These are phyloP conservation scores for Quercus mongolica DNA, from an alignment of 306 rosid species.

Conservation along the genomic window DNA sequence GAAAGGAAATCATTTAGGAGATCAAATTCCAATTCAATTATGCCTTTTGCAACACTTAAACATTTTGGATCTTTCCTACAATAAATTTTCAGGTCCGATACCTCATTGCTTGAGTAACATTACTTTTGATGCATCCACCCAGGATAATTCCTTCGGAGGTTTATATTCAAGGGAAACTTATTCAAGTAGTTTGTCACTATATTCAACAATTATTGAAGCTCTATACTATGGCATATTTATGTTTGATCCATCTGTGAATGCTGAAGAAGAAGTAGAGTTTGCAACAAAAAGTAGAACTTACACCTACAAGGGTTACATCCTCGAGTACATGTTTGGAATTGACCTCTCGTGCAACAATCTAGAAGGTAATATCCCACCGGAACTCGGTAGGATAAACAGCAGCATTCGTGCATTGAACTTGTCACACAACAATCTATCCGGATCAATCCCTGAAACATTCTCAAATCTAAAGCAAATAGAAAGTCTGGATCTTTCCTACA, in stretches of 20 bases:
- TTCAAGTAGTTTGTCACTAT: no score
- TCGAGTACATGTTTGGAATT: no score
- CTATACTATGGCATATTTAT: no score
- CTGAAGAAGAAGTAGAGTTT: no score
- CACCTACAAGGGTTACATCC: not conserved
- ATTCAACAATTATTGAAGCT: no score
- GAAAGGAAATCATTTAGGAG: not conserved
- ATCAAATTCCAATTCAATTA: not conserved
- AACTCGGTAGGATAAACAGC: not conserved
- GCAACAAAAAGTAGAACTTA: no score
- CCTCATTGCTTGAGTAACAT: not conserved
- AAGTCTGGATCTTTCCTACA: conserved; percentile 4
- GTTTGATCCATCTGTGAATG: no score
- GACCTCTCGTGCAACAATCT: no score
- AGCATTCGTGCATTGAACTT: not conserved
- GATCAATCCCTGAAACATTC: not conserved
- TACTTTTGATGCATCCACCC: no score
- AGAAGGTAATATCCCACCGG: not conserved
- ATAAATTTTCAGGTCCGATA: not conserved
- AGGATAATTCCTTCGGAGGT: no score
- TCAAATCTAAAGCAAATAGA: not conserved
- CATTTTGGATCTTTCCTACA: not conserved
- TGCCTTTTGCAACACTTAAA: not conserved
- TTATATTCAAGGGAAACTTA: no score
- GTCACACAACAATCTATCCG: not conserved